Conservation (phyloP, 352 stramenopile species). For the Phytopythium aichiense region DNA sequence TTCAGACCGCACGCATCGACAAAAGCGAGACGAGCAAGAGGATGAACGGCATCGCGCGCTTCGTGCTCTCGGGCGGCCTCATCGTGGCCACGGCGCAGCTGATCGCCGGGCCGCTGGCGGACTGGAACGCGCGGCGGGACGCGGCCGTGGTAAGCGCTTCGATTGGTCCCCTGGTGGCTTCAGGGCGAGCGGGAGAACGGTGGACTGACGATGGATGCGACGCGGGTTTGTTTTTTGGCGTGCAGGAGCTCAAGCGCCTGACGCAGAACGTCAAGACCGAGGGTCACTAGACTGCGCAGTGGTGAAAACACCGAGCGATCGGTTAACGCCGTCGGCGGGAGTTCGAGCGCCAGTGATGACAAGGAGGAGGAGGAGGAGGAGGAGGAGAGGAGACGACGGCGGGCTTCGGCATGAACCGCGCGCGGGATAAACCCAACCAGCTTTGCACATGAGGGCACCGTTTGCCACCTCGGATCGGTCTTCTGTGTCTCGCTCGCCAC, state of each 20-base stretch:
- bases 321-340: too few relatives aligned
- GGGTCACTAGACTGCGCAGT: background rate
- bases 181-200: background rate
- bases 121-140: conserved; percentile 77
- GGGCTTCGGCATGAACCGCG: background rate
- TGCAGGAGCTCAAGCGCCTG: conserved; percentile 34
- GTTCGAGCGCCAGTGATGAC: background rate
- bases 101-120: conserved; percentile 53
- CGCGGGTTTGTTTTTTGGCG: background rate
- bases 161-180: background rate
- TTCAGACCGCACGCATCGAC: background rate
- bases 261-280: conserved; percentile 17
- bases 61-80: conserved; percentile 63
- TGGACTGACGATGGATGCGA: background rate
- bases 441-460: background rate
- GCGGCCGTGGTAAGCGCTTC: conserved; percentile 41
- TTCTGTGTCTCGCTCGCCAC: background rate
- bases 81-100: conserved; percentile 67
- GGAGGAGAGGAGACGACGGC: background rate
- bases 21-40: background rate
- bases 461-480: background rate
- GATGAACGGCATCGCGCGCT: conserved; percentile 77
- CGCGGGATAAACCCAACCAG: background rate
- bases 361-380: background rate
- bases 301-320: too few relatives aligned